Percentiles rank a stretch among this genome's conserved stretches.
Conservation (phyloP, 176 grass and related monocot species). For the Bromus sterilis region DNA sequence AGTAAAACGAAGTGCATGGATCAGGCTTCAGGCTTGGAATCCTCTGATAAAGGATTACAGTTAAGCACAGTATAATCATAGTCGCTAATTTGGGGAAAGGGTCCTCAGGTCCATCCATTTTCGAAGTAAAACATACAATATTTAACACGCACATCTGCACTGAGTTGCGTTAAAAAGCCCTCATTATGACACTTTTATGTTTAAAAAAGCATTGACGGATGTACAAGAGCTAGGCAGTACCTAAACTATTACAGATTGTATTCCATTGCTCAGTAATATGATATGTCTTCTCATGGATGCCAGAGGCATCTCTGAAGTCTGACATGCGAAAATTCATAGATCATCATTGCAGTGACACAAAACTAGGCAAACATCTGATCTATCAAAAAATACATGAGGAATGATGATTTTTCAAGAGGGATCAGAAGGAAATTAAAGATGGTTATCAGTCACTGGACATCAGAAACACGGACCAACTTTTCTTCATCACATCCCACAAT, state of each 20-base stretch:
- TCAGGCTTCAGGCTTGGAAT: not conserved
- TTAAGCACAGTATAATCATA: not conserved
- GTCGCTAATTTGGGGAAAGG: not conserved
- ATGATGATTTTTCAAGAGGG: no score
- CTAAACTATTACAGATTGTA: not conserved
- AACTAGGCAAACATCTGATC: not conserved
- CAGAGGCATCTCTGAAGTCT: constrained; percentile 51
- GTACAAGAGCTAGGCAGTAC: no score
- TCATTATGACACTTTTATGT: no score
- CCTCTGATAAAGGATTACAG: not conserved
- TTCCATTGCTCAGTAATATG: constrained; percentile 37
- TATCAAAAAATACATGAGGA: not conserved
- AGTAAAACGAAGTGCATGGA: not conserved
- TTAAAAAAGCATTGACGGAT: no score
- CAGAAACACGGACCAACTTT: constrained; percentile 79
- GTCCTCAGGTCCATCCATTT: not conserved
- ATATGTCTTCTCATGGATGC: constrained; percentile 55
- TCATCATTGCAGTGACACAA: constrained; percentile 28
- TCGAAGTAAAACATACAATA: no score
- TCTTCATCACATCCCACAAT: constrained; percentile 47
- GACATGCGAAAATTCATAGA: constrained; percentile 58
- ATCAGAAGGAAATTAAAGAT: constrained; percentile 31
- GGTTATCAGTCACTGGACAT: constrained; percentile 41
- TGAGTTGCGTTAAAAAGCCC: no score
- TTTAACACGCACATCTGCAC: no score